phyloP scores from a whole-genome alignment of 2,329 filamentous ascomycete species.

The Xylaria sp. region DNA sequence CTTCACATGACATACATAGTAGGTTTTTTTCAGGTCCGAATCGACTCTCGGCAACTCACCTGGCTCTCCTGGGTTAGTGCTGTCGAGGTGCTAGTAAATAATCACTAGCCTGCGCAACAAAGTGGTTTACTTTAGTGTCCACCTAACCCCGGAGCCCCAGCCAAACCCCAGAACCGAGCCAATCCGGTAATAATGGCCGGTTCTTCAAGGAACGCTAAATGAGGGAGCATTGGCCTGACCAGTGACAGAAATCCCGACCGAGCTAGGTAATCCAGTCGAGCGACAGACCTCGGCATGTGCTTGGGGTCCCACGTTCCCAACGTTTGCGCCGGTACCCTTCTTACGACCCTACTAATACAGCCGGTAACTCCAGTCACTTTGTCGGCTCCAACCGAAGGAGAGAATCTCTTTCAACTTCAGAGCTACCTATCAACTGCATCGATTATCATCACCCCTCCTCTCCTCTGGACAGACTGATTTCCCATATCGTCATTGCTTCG shows the following conservation, averaged over 20 bases:
- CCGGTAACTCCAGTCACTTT: conserved; percentile 25
- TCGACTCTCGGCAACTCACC: neutral
- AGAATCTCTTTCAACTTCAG: conserved; percentile 1
- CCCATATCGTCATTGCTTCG: neutral
- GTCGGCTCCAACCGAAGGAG: conserved; percentile 28
- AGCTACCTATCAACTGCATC: neutral
- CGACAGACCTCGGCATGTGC: conserved; percentile 38
- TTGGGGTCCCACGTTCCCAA: conserved; percentile 13
- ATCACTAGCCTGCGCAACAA: neutral
- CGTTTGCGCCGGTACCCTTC: conserved; percentile 19
- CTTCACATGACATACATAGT: neutral
- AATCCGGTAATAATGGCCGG: conserved; percentile 9
- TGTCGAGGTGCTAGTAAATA: neutral
- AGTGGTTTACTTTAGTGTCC: too few relatives aligned
- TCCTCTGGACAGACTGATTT: neutral
- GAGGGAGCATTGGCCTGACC: conserved; percentile 13
- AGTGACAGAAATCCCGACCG: conserved; percentile 24
- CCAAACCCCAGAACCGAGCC: neutral
- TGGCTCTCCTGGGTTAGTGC: neutral
- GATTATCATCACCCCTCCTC: neutral
- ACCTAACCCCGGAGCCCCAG: conserved; percentile 2
- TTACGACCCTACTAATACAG: conserved; percentile 30
- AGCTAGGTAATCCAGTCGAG: conserved; percentile 6
- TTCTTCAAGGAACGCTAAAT: neutral
- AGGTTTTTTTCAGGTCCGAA: neutral